Base-by-base conservation (phyloP, 2,329 filamentous ascomycete genomes). In the Coniella lustricola region DNA sequence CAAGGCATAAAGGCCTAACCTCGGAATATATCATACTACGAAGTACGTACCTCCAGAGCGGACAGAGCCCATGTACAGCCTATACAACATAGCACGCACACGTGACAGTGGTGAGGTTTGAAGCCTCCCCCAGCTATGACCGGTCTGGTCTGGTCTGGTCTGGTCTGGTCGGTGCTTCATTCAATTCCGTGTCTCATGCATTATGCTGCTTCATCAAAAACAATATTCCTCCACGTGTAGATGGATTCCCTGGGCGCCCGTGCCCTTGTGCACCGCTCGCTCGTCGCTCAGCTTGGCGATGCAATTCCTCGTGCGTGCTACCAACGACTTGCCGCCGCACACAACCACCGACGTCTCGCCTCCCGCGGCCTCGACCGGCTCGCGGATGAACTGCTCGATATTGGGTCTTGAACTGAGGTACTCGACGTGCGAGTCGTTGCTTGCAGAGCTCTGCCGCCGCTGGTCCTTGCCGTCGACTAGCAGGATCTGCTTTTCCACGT, bases 251-350 rank as follows among this genome's bases (percentile, higher is more conserved):
- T 83, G 79, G 0, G 79, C 79, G 1, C 77, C 79, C 0, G 77
- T 82, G 4, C 79, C 79, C 60, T 83, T 83, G 58, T 82, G 79
- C 18, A 82, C 79, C 1, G 75, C 79, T 35, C 79, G 65, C 63
- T 82, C 79, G 56, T 83, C 78, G 46, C 76, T 79, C 52, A 82
- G 53, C 25, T 63, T 64, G 2, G 74, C 73, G 3, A 82, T 77
- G 49, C 68, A 73, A 54, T 79, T 82, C 49, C 79, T 67, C 13
- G 76, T 73, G 39, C 64, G 64, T 2, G 75, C 67, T 2, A 79
- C 76, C 20, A 82, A 63, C 40, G 73, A 73, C 44, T 70, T 71
- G 1, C 79, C 79, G 13, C 77, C 79, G 52, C 79, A 82, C 0
- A 81, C 79, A 0, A 79, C 73, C 0, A 82, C 73, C 1, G 72